Percentiles rank a stretch among this genome's conserved stretches.
Conservation (phyloP, 805 yeast genomes). For the Saccharomycopsis olivae region DNA sequence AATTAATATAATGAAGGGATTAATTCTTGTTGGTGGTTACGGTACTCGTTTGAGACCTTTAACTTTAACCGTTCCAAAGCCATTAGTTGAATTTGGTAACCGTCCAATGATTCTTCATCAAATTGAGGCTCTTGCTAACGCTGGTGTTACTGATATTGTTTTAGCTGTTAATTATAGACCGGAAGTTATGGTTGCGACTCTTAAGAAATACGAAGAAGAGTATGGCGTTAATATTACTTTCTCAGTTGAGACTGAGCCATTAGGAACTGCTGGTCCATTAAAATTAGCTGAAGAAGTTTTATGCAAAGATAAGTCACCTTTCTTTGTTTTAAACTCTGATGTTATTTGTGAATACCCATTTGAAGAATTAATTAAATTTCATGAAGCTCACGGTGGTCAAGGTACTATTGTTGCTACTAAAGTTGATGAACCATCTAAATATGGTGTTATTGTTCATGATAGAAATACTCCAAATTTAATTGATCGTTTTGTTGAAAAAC, state of each 20-base stretch:
- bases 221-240: slow-evolving; percentile 93
- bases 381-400: slow-evolving; percentile 89
- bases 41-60: slow-evolving; percentile 99
- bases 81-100: slow-evolving; percentile 96
- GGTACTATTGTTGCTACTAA: slow-evolving; percentile 99
- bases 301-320: slow-evolving; percentile 91
- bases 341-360: slow-evolving; percentile 99
- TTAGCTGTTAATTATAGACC: slow-evolving; percentile 99
- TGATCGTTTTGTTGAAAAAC: slow-evolving; percentile 98
- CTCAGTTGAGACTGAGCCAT: slow-evolving; percentile 98
- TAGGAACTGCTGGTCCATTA: slow-evolving; percentile 99
- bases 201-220: slow-evolving; percentile 87
- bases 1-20: slow-evolving; percentile 64
- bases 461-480: slow-evolving; percentile 90
- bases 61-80: slow-evolving; percentile 91
- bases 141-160: slow-evolving; percentile 98
- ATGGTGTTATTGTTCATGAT: slow-evolving; percentile 98
- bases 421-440: slow-evolving; percentile 98
- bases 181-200: slow-evolving; percentile 94
- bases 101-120: slow-evolving; percentile 99
- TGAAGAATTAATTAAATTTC: slow-evolving; percentile 84
- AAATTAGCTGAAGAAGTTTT: slow-evolving; percentile 91
- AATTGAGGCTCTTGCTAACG: slow-evolving; percentile 93
- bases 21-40: slow-evolving; percentile 98
- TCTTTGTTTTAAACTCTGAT: slow-evolving; percentile 96